Percentiles rank a stretch among this genome's conserved stretches.
These are phyloP conservation scores for Ephemerocybe angulata DNA, from an alignment of 768 basidiomycete genomes.

Conservation along the genomic window DNA sequence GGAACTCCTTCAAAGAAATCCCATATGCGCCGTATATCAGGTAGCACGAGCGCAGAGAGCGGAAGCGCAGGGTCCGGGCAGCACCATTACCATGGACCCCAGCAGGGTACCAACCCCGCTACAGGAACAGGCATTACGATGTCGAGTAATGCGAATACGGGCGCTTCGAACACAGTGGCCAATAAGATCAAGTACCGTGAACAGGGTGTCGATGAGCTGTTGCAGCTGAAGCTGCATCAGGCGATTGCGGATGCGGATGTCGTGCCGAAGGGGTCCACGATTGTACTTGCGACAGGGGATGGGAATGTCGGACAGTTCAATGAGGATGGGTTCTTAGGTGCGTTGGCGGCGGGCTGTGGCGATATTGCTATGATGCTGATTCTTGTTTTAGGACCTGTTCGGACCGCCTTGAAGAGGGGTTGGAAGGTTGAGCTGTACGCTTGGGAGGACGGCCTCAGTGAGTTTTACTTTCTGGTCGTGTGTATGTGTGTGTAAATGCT, in stretches of 20 bases:
- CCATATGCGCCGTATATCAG: constrained; percentile 23
- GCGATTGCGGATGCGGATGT: constrained; percentile 69
- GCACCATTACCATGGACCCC: no score
- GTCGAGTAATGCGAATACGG: no score
- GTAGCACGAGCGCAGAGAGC: constrained; percentile 24
- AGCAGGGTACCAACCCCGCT: no score
- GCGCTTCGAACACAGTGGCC: constrained; percentile 20
- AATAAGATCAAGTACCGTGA: constrained; percentile 67
- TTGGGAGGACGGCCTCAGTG: constrained; percentile 81
- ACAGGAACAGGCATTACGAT: no score
- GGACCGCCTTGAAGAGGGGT: constrained; percentile 80
- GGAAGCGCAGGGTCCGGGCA: constrained; percentile 20
- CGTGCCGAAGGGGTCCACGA: constrained; percentile 65
- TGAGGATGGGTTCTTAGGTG: constrained; percentile 83
- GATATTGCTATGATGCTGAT: no score
- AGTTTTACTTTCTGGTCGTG: constrained; percentile 15
- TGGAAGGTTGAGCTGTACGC: constrained; percentile 96
- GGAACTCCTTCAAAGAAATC: constrained; percentile 7
- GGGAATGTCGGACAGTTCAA: constrained; percentile 91
- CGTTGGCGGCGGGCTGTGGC: constrained; percentile 9
- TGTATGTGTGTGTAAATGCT: neutral
- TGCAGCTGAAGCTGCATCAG: constrained; percentile 91
- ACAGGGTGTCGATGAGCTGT: constrained; percentile 92
- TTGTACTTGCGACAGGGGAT: constrained; percentile 92
- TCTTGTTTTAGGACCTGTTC: constrained; percentile 59